phyloP scores from a whole-genome alignment of 129 eudicot genomes.

The Centaurea solstitialis region DNA sequence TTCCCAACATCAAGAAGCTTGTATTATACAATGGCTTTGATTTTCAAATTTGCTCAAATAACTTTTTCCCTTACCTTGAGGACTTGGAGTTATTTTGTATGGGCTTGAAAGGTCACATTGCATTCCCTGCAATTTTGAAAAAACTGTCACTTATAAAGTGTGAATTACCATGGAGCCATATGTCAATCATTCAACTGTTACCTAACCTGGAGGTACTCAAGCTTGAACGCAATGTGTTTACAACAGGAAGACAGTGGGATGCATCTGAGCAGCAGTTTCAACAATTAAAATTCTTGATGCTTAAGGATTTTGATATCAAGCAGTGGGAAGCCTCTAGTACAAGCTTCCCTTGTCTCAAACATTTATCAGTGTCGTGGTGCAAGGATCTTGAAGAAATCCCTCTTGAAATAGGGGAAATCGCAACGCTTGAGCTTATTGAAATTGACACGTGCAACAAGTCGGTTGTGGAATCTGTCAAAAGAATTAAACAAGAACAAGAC shows the following conservation, averaged over 20 bases:
- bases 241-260: background rate
- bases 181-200: background rate
- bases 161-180: background rate
- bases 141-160: background rate
- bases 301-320: background rate
- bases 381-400: background rate
- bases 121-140: background rate
- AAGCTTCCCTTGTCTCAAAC: conserved; percentile 22
- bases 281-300: conserved; percentile 13
- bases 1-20: background rate
- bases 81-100: no score
- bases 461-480: background rate
- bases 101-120: background rate
- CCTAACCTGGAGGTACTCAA: conserved; percentile 2
- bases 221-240: no score
- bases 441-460: no score
- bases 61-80: no score
- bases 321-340: conserved; percentile 1
- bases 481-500: background rate
- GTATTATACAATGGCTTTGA: background rate
- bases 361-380: background rate
- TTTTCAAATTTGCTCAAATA: background rate
- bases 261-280: background rate
- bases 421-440: background rate
- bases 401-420: background rate